Evolutionary conservation across 495 filamentous ascomycete species (phyloP), one percentile per base, ranked within the genome.

Genomic region (Xylaria scruposa): DNA sequence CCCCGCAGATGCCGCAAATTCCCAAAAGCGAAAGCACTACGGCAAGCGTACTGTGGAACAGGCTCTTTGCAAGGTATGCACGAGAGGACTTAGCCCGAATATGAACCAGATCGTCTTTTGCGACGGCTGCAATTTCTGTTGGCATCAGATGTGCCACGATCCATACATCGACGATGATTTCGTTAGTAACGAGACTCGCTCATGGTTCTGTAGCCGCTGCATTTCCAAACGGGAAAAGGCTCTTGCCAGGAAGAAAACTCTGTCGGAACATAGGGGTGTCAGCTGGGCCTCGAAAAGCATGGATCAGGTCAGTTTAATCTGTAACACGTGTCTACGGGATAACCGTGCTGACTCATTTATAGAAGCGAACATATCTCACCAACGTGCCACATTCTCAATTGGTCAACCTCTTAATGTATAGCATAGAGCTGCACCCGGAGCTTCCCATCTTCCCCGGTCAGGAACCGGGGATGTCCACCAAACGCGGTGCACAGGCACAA

Each of bases 101-200:
- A 89, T 78, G 70, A 99, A 99, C 80, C 87, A 90, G 83, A 97
- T 99, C 68, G 96, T 98, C 9, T 96, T 97, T 78, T 99, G 96
- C 82, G 94, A 97, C 80, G 91, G 90, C 15, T 99, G 96, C 83
- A 94, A 96, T 77, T 85, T 85, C 13, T 88, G 91, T 19, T 99
- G 94, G 89, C 96, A 99, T 79, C 95, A 97, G 80, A 87, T 88
- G 72, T 98, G 96, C 76, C 95, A 98, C 79, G 89, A 96, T 73
- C 94, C 96, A 0, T 87, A 87, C 5, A 94, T 99, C 73, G 84
- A 86, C 9, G 87, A 90, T 70, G 88, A 92, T 13, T 89, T 92
- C 9, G 88, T 97, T 4, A 78, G 70, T 36, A 83, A 91, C 71
- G 90, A 91, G 63, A 87, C 85, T 67, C 88, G 91, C 71, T 73